Evolutionary conservation across 1,139 yeast genomes (phyloP), one percentile per base, ranked within the genome.

Genomic region (Yamadazyma dendronema): DNA sequence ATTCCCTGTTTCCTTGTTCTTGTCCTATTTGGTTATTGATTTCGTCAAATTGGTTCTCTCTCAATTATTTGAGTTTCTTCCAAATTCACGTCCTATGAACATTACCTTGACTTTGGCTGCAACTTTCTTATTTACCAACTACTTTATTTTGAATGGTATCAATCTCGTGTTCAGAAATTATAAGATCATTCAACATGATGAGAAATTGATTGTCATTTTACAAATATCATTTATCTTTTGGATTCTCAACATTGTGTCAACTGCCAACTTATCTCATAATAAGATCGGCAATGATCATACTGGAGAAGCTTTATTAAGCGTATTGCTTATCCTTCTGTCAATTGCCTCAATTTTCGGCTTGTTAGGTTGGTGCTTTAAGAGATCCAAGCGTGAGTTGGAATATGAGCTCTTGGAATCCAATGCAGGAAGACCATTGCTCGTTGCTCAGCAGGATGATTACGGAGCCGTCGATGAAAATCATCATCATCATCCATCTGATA

Each of bases 161-260:
- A 69, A 67, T 40, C 48, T 54, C 28, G 15, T 61, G 2, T 70
- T 78, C 42, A 69, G 72, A 35, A 63, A 67, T 41, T 52, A 74
- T 31, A 72, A 74, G 48, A 81, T 84, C 7, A 43, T 58, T 23
- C 76, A 80, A 23, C 84, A 81, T 48, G 94, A 81, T 54, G 88
- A 84, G 50, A 88, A 87, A 56, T 71, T 86, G 42, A 66, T 84
- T 29, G 69, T 77, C 2, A 65, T 84, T n/a, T 52, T 84, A 23
- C 83, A 84, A 56, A 57, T 77, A 10, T 72, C 81, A 15, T 55
- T 73, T 17, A 38, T 77, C 2, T 64, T 74, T 40, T 87, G 95
- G 95, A 38, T 69, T 0, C 47, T 62, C 0, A 64, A 84, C 38
- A 52, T 81, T 11, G 54, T 49, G 40, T 57, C 67, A 1, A 65